Conservation (phyloP, 805 yeast genomes). For the Candida xyloterini region DNA sequence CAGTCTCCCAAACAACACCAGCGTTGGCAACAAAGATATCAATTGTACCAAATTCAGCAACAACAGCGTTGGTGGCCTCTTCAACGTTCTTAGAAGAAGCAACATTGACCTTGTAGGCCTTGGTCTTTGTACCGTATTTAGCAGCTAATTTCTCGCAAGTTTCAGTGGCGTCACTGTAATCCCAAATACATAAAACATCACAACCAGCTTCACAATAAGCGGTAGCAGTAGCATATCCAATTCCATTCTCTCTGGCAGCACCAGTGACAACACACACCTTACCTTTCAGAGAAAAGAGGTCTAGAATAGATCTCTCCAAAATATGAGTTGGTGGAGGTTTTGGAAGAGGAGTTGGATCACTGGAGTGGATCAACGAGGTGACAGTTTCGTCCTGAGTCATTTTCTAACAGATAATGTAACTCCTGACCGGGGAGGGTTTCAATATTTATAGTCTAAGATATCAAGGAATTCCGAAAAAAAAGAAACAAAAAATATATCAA, state of each 20-base stretch:
- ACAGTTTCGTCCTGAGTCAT: conserved; percentile 25
- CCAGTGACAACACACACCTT: conserved; percentile 86
- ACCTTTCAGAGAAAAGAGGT: conserved; percentile 74
- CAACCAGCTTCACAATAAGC: conserved; percentile 89
- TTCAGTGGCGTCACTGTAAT: conserved; percentile 26
- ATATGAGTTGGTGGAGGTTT: conserved; percentile 27
- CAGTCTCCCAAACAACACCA: conserved; percentile 36
- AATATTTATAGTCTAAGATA: conserved; percentile 5
- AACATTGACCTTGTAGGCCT: conserved; percentile 35
- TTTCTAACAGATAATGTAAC: neutral
- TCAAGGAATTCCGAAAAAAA: conserved; percentile 10
- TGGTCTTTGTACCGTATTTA: conserved; percentile 28
- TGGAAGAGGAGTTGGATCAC: conserved; percentile 27
- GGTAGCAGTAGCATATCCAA: conserved; percentile 78
- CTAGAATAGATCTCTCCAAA: conserved; percentile 31
- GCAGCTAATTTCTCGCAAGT: conserved; percentile 18
- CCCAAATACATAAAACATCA: conserved; percentile 54
- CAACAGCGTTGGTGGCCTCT: conserved; percentile 31
- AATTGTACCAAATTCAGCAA: conserved; percentile 38
- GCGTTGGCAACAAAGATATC: conserved; percentile 44
- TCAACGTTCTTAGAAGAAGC: conserved; percentile 36
- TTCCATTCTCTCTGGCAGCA: conserved; percentile 62
- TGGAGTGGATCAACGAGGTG: conserved; percentile 24
- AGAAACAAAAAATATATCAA: neutral
- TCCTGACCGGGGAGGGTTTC: neutral